Percentiles rank a stretch among this genome's conserved stretches.
phyloP scores from a whole-genome alignment of 2,329 filamentous ascomycete genomes.

The Piedraia hortae region DNA sequence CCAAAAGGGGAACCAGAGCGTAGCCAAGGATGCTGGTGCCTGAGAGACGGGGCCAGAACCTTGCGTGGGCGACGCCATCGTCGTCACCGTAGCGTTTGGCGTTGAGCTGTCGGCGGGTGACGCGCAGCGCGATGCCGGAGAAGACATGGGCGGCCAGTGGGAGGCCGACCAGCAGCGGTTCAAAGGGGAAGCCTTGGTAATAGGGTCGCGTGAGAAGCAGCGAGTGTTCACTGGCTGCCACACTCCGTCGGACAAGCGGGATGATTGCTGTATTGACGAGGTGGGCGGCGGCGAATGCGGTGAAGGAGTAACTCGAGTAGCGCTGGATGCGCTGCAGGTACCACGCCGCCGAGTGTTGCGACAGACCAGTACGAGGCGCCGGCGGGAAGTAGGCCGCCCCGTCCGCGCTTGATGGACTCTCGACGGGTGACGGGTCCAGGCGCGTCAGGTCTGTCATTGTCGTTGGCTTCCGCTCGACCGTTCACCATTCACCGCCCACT shows the following conservation, averaged over 20 bases:
- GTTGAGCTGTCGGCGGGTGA: slow-evolving; percentile 45
- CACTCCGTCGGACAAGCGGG: slow-evolving; percentile 44
- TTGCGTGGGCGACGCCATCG: slow-evolving; percentile 11
- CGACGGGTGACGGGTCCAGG: too few species aligned
- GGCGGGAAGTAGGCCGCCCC: too few species aligned
- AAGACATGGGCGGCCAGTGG: slow-evolving; percentile 50
- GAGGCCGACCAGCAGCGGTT: slow-evolving; percentile 51
- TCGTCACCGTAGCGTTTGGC: slow-evolving; percentile 46
- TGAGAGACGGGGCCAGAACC: slow-evolving; percentile 41
- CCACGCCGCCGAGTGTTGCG: slow-evolving; percentile 43
- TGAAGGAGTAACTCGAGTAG: slow-evolving; percentile 70
- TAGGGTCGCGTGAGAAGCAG: slow-evolving; percentile 74
- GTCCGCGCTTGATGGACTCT: too few species aligned
- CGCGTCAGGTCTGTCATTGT: too few species aligned
- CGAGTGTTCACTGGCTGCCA: slow-evolving; percentile 53
- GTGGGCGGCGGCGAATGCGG: slow-evolving; percentile 49
- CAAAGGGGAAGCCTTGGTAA: slow-evolving; percentile 61
- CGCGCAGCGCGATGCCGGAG: slow-evolving; percentile 48
- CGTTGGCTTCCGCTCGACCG: too few species aligned
- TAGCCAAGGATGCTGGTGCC: slow-evolving; percentile 50
- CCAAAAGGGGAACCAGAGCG: slow-evolving; percentile 33
- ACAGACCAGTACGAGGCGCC: too few species aligned
- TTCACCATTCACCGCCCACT: too few species aligned
- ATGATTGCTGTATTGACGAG: slow-evolving; percentile 59
- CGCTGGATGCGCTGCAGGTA: slow-evolving; percentile 56